Base-by-base conservation (phyloP, 371 early-diverging fungal species). In the Actinomortierella wolfii region DNA sequence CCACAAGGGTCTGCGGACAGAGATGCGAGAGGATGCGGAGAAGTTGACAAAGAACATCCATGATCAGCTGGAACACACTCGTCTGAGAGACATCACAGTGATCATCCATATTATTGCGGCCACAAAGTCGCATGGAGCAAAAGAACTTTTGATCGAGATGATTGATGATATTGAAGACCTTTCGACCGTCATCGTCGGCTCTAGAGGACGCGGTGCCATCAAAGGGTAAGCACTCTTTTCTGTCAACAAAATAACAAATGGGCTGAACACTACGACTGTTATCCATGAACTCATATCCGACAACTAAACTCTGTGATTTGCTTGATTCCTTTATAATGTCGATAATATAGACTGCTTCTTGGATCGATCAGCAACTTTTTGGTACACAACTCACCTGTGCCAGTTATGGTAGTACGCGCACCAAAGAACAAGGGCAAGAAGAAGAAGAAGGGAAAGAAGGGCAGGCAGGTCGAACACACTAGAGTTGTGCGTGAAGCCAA, bases 291-390 rank as follows among this genome's bases (percentile, higher is more conserved):
- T n/a, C n/a, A n/a, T n/a, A n/a, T n/a, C n/a, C n/a, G n/a, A n/a
- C n/a, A n/a, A n/a, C n/a, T n/a, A n/a, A n/a, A n/a, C 41, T 41
- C 41, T 41, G 15, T 41, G 41, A 41, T 41, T 41, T 41, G 41
- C 15, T 41, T 34, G 34, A 34, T 34, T 34, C 11, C 34, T 34
- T 4, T 34, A 15, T 34, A 20, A 13, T n/a, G n/a, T n/a, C n/a
- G n/a, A n/a, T n/a, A n/a, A n/a, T n/a, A n/a, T 54, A 76, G 70
- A 42, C 50, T 86, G 57, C 51, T 84, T 1, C 81, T 86, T 66
- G 86, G 86, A 23, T 81, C 83, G 25, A 81, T 86, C 3, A 83
- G 83, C 26, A 82, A 83, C 13, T 86, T 78, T 57, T 63, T 86
- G 39, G 84, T 86, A 0, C 83, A 86, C 40, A 86, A 83, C 45